A percentile compares a stretch with the other conserved stretches of the same genome.
These are phyloP conservation scores for Kodamaea hsintzibuensis DNA, from an alignment of 805 yeast species.

Conservation along the genomic window DNA sequence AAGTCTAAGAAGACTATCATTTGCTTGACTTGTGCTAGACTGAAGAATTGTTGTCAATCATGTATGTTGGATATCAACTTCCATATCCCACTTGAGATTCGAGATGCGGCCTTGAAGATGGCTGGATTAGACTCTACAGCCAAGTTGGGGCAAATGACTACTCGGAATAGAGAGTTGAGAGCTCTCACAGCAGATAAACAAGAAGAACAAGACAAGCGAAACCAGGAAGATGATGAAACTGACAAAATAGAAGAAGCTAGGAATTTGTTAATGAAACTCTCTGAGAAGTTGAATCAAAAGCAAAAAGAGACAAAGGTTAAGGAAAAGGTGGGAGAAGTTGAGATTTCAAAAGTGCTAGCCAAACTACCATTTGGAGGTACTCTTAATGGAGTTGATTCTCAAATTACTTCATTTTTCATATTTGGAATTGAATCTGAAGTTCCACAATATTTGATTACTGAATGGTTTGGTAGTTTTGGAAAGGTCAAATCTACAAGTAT, in stretches of 20 bases:
- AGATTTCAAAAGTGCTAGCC: constrained; percentile 52
- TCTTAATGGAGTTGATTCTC: constrained; percentile 37
- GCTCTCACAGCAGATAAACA: constrained; percentile 49
- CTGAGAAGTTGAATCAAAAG: constrained; percentile 28
- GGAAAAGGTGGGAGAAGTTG: constrained; percentile 32
- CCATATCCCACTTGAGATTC: constrained; percentile 73
- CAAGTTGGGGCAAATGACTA: constrained; percentile 9
- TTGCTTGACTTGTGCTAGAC: constrained; percentile 77
- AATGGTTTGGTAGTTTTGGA: constrained; percentile 49
- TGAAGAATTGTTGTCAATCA: constrained; percentile 81
- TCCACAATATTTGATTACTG: constrained; percentile 62
- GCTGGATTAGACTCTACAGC: constrained; percentile 48
- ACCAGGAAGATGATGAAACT: constrained; percentile 11
- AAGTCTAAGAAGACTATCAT: constrained; percentile 62
- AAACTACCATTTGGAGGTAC: constrained; percentile 71
- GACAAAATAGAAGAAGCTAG: constrained; percentile 38
- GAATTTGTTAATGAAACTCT: constrained; percentile 52
- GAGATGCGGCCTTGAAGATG: constrained; percentile 80
- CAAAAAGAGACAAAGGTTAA: constrained; percentile 6
- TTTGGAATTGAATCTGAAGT: constrained; percentile 70
- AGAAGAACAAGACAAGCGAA: constrained; percentile 47
- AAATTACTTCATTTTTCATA: constrained; percentile 62
- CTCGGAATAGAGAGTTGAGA: constrained; percentile 34
- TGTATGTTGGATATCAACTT: constrained; percentile 82
- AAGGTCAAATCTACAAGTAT: constrained; percentile 48